phyloP scores from a whole-genome alignment of 192 early-diverging fungal genomes.

The Coemansia sp. region DNA sequence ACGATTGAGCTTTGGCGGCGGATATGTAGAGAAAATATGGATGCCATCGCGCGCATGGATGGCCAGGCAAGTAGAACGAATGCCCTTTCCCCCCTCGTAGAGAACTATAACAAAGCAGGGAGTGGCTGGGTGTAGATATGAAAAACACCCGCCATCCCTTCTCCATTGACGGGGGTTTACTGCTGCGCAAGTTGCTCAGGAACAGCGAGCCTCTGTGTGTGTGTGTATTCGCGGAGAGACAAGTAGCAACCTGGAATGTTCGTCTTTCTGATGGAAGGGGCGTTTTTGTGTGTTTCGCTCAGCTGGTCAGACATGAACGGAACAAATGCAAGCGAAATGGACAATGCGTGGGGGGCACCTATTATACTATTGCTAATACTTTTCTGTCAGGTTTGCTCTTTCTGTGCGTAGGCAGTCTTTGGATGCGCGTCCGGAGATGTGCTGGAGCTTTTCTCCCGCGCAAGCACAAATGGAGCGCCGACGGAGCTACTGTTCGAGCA shows the following conservation, averaged over 20 bases:
- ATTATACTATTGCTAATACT: conserved; percentile 14
- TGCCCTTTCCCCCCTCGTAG: too few relatives aligned
- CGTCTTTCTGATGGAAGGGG: too few relatives aligned
- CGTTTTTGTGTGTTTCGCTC: too few relatives aligned
- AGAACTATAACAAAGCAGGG: too few relatives aligned
- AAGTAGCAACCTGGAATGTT: too few relatives aligned
- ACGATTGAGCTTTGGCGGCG: conserved; percentile 32
- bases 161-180: too few relatives aligned
- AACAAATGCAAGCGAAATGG: not conserved
- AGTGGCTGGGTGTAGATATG: too few relatives aligned
- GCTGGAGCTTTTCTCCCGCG: not conserved
- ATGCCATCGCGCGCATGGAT: conserved; percentile 2
- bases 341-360: not conserved
- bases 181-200: too few relatives aligned
- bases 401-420: conserved; percentile 7
- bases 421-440: conserved; percentile 4
- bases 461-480: not conserved
- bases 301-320: too few relatives aligned
- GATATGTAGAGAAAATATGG: conserved; percentile 14
- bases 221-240: too few relatives aligned
- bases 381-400: not conserved
- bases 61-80: conserved; percentile 8
- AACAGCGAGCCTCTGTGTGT: too few relatives aligned
- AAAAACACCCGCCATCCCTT: too few relatives aligned
- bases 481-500: not conserved